Conservation (phyloP, 148 eudicot species). For the Diospyros kaki region DNA sequence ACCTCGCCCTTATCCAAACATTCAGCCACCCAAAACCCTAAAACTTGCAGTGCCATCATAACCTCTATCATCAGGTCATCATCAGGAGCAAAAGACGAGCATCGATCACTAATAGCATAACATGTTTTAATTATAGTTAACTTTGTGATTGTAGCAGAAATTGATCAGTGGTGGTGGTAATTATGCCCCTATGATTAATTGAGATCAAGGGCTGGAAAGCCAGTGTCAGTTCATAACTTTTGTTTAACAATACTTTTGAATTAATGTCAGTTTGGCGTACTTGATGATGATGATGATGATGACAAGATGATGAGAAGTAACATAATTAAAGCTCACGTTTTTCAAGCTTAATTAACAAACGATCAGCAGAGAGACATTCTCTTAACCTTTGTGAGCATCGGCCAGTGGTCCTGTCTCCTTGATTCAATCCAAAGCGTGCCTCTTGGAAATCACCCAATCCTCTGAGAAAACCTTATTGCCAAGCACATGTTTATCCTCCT, state of each 20-base stretch:
- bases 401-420: conserved; percentile 76
- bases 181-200: conserved; percentile 59
- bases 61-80: conserved; percentile 12
- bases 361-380: conserved; percentile 40
- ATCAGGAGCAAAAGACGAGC: neutral
- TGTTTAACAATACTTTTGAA: neutral
- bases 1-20: too few species aligned
- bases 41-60: conserved; percentile 10
- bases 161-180: conserved; percentile 19
- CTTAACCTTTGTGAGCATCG: conserved; percentile 41
- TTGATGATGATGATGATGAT: neutral
- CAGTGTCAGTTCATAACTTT: conserved; percentile 23
- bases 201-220: conserved; percentile 32
- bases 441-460: conserved; percentile 49
- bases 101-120: conserved; percentile 1
- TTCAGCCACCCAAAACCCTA: neutral
- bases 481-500: conserved; percentile 77
- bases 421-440: conserved; percentile 93
- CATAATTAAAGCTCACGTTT: conserved; percentile 28
- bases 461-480: conserved; percentile 30
- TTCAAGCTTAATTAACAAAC: conserved; percentile 18
- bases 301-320: too few species aligned
- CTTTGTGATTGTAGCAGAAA: conserved; percentile 13
- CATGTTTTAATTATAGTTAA: neutral
- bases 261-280: conserved; percentile 26